Base-by-base conservation (phyloP, 331 rosid species). In the Malus hybrid region DNA sequence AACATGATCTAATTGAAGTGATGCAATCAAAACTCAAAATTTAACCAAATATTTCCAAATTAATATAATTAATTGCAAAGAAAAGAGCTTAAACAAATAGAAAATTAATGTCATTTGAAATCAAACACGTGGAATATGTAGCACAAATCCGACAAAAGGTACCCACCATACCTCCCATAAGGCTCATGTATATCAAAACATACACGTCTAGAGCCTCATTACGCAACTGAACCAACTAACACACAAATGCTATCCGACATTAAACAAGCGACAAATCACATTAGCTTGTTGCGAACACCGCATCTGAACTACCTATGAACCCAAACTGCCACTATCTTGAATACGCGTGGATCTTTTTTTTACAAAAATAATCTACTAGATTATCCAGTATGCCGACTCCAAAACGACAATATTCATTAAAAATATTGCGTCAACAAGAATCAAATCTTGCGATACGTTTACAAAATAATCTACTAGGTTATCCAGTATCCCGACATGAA, bases 111-210 rank as follows among this genome's bases (percentile, higher is more conserved):
- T 16, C 26, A 77, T 50, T 24, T 60, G 67, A 63, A 64, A 76
- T 86, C 32, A 76, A 75, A 60, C 68, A 79, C 26, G 10, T 10
- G 29, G 44, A 58, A 28, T 5, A 58, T 58, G 55, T 42, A 75
- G 69, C 75, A 70, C 29, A 19, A 52, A 72, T 44, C 50, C 39
- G 7, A 80, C 79, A 72, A 83, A 80, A 52, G 67, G 8, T 70
- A 7, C 24, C 9, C 24, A 55, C 55, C 73, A 61, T 69, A 46
- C 62, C 68, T 9, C n/a, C 50, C 10, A 63, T 28, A 72, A 75
- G 24, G 36, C 28, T 36, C 39, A 60, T 34, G 30, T 13, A 16
- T 9, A 24, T 66, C 81, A 61, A 61, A 9, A 6, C 29, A 69
- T 63, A 71, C 57, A 77, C 20, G 1, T 52, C 52, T 46, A 71